These are phyloP conservation scores for Cercospora janseana DNA, from an alignment of 2,329 filamentous ascomycete genomes.

Conservation along the genomic window DNA sequence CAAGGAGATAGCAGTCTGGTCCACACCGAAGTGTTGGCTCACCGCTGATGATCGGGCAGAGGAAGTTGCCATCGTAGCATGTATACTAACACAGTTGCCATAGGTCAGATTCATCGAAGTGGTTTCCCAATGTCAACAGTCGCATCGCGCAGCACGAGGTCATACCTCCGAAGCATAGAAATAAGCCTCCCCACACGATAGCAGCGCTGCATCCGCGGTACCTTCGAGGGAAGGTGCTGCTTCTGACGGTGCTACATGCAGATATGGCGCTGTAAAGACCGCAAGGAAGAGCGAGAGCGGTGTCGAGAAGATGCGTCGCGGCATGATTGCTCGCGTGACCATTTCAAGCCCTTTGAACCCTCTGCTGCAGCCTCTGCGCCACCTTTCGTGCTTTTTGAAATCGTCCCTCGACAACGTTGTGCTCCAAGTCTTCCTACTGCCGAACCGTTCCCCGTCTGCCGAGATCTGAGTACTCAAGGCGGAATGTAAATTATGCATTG, in stretches of 20 bases:
- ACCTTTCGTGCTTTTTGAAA: too few relatives aligned
- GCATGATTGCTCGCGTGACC: too few relatives aligned
- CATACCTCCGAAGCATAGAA: conserved; percentile 12
- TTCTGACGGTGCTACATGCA: neutral
- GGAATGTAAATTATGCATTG: too few relatives aligned
- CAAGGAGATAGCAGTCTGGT: conserved; percentile 38
- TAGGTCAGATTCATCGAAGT: neutral
- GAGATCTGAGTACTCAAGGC: too few relatives aligned
- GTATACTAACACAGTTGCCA: conserved; percentile 34
- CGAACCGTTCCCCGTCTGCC: too few relatives aligned
- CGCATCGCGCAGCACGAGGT: neutral
- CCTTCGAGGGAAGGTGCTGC: neutral
- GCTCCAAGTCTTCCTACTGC: too few relatives aligned
- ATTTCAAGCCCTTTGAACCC: too few relatives aligned
- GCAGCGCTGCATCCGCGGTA: neutral
- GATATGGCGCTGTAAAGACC: neutral
- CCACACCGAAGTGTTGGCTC: conserved; percentile 39
- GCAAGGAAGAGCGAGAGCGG: neutral
- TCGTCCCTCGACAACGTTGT: too few relatives aligned
- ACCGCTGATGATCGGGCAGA: conserved; percentile 40
- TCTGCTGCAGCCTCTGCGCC: too few relatives aligned
- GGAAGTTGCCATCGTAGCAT: conserved; percentile 41
- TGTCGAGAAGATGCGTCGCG: too few relatives aligned
- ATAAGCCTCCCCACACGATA: conserved; percentile 11
- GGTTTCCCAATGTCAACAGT: neutral